Percentiles rank a stretch among this genome's conserved stretches.
These are phyloP conservation scores for Schwanniomyces polymorphus DNA, from an alignment of 805 yeast species.

Conservation along the genomic window DNA sequence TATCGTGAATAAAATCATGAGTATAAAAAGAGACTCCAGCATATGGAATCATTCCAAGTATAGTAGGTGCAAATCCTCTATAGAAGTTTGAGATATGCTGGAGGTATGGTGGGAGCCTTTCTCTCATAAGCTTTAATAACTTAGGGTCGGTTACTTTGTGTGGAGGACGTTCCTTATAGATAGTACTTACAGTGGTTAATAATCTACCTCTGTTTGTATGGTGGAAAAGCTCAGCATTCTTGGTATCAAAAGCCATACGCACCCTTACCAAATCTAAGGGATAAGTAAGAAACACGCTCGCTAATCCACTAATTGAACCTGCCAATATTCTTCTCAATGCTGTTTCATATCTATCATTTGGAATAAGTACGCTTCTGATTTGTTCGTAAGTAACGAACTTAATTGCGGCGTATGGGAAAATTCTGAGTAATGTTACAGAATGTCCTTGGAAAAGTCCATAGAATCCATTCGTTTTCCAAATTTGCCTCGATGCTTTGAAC, in stretches of 20 bases:
- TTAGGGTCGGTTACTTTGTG: slow-evolving; percentile 30
- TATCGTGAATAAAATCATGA: slow-evolving; percentile 87
- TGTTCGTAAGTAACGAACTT: slow-evolving; percentile 97
- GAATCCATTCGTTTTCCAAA: slow-evolving; percentile 68
- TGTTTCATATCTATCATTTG: slow-evolving; percentile 72
- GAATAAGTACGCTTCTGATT: slow-evolving; percentile 75
- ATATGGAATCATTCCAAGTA: slow-evolving; percentile 94
- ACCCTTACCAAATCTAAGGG: slow-evolving; percentile 92
- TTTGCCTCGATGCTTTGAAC: slow-evolving; percentile 66
- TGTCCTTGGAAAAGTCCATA: slow-evolving; percentile 92
- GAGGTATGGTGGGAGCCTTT: slow-evolving; percentile 28
- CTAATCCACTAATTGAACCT: slow-evolving; percentile 88
- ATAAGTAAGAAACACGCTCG: slow-evolving; percentile 84
- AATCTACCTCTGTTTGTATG: slow-evolving; percentile 30
- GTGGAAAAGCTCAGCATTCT: slow-evolving; percentile 22
- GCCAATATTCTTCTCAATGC: slow-evolving; percentile 77
- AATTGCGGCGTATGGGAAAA: slow-evolving; percentile 96
- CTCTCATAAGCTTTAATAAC: slow-evolving; percentile 36
- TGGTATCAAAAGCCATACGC: slow-evolving; percentile 85
- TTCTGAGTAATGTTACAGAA: slow-evolving; percentile 85
- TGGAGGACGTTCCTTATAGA: slow-evolving; percentile 39
- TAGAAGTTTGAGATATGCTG: slow-evolving; percentile 68
- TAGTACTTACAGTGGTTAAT: slow-evolving; percentile 27
- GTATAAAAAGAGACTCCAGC: slow-evolving; percentile 97
- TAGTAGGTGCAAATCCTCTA: slow-evolving; percentile 92